Evolutionary conservation across 2,329 filamentous ascomycete genomes (phyloP), one percentile per base, ranked within the genome.

Genomic region (Penicillium freii): DNA sequence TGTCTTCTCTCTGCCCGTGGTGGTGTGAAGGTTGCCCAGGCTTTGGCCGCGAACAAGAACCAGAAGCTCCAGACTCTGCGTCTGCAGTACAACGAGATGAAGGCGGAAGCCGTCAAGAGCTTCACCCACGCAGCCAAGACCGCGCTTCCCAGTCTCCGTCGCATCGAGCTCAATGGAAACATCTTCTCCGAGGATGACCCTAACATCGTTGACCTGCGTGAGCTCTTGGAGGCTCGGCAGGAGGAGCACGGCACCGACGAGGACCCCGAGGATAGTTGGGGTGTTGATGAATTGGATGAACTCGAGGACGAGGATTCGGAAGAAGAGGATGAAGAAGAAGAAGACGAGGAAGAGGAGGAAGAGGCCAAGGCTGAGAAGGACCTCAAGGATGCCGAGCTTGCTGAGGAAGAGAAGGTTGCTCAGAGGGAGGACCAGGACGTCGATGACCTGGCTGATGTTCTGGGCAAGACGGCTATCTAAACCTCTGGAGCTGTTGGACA

Each of bases 161-260:
- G 92, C 68, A 85, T 99, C 49, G 94, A 97, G 77, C 80, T 99
- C 64, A 97, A 99, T 73, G 94, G 94, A 50, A 99, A 99, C 80
- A 94, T 91, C 72, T 96, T 99, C 67, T 80, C 84, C 9, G 92
- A 97, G 74, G 91, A 96, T 3, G 91, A 97, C 66, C 80, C 84
- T 46, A 84, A 84, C 29, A 82, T 97, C 42, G 77, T 85, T 59
- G 81, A 80, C 23, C 80, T 97, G 45, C 84, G 87, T 64, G 84
- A 87, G 51, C 79, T 94, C 29, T 80, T 97, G 27, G 87, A 91
- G 57, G 83, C 85, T 69, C 87, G 92, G 62, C 92, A 92, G 78
- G 89, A 93, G 72, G 86, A 88, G 64, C 77, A 81, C 25, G 76
- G 76, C 23, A 81, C 79, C 19, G 78, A 83, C 10, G 79, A 83